A percentile compares a stretch with the other conserved stretches of the same genome.
These are phyloP conservation scores for Candida alai DNA, from an alignment of 805 yeast genomes.

Conservation along the genomic window DNA sequence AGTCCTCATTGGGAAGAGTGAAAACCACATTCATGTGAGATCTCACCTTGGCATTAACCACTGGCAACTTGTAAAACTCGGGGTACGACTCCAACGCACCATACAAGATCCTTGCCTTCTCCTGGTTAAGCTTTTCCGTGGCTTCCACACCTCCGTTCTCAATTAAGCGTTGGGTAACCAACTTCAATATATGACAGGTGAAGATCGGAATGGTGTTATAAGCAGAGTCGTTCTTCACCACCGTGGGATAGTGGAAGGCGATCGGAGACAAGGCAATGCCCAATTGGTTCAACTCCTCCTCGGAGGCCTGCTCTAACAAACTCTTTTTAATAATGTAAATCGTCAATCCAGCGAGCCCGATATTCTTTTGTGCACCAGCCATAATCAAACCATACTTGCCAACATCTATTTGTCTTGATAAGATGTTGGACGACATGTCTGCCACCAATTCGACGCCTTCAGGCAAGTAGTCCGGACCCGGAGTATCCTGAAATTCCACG, in stretches of 20 bases:
- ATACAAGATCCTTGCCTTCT: slow-evolving; percentile 66
- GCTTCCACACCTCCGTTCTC: slow-evolving; percentile 66
- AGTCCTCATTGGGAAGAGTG: slow-evolving; percentile 59
- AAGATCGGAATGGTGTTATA: slow-evolving; percentile 96
- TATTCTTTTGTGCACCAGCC: slow-evolving; percentile 98
- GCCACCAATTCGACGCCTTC: slow-evolving; percentile 77
- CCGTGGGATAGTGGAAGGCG: slow-evolving; percentile 83
- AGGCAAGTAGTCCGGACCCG: slow-evolving; percentile 55
- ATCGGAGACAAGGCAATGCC: slow-evolving; percentile 83
- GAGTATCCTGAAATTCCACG: slow-evolving; percentile 63
- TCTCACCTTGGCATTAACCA: slow-evolving; percentile 52
- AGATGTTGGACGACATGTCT: slow-evolving; percentile 91
- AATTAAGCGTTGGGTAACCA: slow-evolving; percentile 65
- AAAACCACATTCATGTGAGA: slow-evolving; percentile 94
- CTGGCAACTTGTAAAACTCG: slow-evolving; percentile 63
- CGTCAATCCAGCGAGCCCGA: slow-evolving; percentile 94
- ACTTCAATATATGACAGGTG: slow-evolving; percentile 78
- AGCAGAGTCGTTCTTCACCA: slow-evolving; percentile 83
- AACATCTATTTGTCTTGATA: slow-evolving; percentile 78
- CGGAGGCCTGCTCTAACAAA: slow-evolving; percentile 63
- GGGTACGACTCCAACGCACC: slow-evolving; percentile 62
- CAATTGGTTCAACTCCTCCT: slow-evolving; percentile 53
- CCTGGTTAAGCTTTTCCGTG: slow-evolving; percentile 54
- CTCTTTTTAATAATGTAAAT: slow-evolving; percentile 84
- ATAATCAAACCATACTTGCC: slow-evolving; percentile 81